Percentiles rank a stretch among this genome's conserved stretches.
Conservation (phyloP, 106 monocot species). For the Xerophyta viscosa region DNA sequence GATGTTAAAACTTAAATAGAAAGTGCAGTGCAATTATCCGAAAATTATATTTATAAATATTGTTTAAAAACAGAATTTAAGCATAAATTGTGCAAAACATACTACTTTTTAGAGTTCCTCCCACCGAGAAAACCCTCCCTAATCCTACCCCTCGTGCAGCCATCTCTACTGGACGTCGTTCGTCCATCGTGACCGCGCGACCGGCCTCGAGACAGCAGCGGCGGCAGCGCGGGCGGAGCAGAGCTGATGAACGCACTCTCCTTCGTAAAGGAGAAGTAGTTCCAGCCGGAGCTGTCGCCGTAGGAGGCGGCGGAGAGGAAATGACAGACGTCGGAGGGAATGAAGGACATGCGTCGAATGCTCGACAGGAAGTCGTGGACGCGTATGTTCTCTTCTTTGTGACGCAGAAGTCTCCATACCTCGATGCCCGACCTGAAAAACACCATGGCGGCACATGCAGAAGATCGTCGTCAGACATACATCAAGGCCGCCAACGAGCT, state of each 20-base stretch:
- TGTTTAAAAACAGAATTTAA: too few species aligned
- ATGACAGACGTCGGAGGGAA: conserved; percentile 75
- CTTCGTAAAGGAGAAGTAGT: conserved; percentile 66
- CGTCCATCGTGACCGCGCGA: background rate
- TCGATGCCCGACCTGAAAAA: conserved; percentile 75
- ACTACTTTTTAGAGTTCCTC: too few species aligned
- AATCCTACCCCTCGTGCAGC: background rate
- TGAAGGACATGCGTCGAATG: conserved; percentile 67
- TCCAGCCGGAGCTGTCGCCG: conserved; percentile 60
- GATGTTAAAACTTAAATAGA: too few species aligned
- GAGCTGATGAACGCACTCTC: conserved; percentile 68
- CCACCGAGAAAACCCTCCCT: too few species aligned
- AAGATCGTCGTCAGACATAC: conserved; percentile 34
- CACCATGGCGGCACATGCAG: conserved; percentile 51
- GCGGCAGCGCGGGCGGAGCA: conserved; percentile 1
- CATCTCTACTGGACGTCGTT: background rate
- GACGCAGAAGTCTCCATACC: conserved; percentile 60
- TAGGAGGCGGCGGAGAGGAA: conserved; percentile 76
- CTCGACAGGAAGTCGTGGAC: conserved; percentile 87
- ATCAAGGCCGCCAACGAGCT: conserved; percentile 64
- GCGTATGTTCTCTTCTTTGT: conserved; percentile 72
- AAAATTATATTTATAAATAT: too few species aligned
- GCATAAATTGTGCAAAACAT: too few species aligned
- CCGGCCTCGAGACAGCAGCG: background rate
- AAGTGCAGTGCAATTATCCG: too few species aligned